Evolutionary conservation across 768 basidiomycete genomes (phyloP), one percentile per base, ranked within the genome.

Genomic region (Lactarius trivialis): DNA sequence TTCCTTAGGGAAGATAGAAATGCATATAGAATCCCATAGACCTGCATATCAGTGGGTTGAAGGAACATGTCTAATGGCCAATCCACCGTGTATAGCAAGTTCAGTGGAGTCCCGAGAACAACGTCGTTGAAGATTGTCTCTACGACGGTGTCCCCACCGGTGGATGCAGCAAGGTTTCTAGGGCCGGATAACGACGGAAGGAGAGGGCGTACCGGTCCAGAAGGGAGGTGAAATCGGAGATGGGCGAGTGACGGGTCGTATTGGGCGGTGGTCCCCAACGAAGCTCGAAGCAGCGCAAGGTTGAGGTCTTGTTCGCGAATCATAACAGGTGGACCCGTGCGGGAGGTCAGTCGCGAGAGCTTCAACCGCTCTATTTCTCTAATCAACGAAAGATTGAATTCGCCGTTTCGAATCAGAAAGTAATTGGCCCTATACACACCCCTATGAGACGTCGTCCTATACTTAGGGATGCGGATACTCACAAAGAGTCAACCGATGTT

Each of bases 21-120:
- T 4, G 88, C 81, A 74, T 93, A 93, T 52, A 96, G 73, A 19
- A 82, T 81, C 3, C 84, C 83, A 68, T 97, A 96, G 37, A 84
- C 80, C 19, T 82, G 77, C 21, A 95, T 77, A 68, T 93, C 91
- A 0, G 84, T 76, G 24, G 85, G 77, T 56, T 91, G 85, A 26
- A 97, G 82, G 75, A 96, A 95, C 51, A 96, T 82, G 71, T 95
- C 91, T 45, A 96, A 79, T 0, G 93, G 93, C 92, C 92, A 97
- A 0, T 86, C 74, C 26, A 93, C 84, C 19, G 73, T 76, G 71
- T 91, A 94, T 7, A 80, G 81, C 21, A 96, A 78, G 1, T 79
- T 74, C 33, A 93, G 76, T 0, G 88, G 84, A 0, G 89, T 91
- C 17, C 93, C 93, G 41, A 97, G 81, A 3, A 96, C 79, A 59